phyloP scores from a whole-genome alignment of 345 rosid genomes.

The Capsella bursapastoris region DNA sequence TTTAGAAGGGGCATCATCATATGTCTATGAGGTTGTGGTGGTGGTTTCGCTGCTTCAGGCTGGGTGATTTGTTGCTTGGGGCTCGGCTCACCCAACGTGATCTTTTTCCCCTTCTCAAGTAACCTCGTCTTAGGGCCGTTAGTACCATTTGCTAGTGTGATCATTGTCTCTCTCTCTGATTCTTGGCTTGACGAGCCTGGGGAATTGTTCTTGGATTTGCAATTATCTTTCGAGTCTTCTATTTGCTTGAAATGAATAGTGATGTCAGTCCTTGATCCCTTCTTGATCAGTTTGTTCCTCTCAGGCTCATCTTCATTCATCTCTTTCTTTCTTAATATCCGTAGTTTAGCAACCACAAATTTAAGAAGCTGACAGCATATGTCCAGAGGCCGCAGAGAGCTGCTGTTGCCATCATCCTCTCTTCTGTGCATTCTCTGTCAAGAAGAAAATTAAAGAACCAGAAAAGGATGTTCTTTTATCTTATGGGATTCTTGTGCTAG shows the following conservation, averaged over 20 bases:
- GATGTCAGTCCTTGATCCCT: conserved; percentile 40
- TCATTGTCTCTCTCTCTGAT: conserved; percentile 38
- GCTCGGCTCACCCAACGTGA: conserved; percentile 22
- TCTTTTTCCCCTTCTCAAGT: conserved; percentile 28
- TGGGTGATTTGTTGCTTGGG: conserved; percentile 23
- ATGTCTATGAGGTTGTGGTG: conserved; percentile 27
- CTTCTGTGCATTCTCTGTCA: conserved; percentile 36
- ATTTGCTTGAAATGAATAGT: conserved; percentile 41
- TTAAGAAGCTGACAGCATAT: conserved; percentile 39
- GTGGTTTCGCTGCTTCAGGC: conserved; percentile 37
- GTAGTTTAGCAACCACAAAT: conserved; percentile 37
- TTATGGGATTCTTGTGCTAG: conserved; percentile 24
- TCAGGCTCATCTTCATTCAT: conserved; percentile 28
- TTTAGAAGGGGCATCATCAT: conserved; percentile 34
- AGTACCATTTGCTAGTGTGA: conserved; percentile 29
- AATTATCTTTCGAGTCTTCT: conserved; percentile 37
- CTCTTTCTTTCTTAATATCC: conserved; percentile 28
- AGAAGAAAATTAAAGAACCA: conserved; percentile 19
- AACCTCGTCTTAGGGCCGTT: conserved; percentile 33
- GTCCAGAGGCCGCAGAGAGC: conserved; percentile 28
- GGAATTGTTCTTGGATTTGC: conserved; percentile 22
- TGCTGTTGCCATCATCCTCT: conserved; percentile 25
- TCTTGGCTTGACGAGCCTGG: conserved; percentile 25
- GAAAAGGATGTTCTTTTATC: conserved; percentile 22
- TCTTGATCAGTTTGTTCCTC: conserved; percentile 38